Percentiles rank a stretch among this genome's conserved stretches.
phyloP scores from a whole-genome alignment of 2,329 filamentous ascomycete species.

The Cercospora beticola region DNA sequence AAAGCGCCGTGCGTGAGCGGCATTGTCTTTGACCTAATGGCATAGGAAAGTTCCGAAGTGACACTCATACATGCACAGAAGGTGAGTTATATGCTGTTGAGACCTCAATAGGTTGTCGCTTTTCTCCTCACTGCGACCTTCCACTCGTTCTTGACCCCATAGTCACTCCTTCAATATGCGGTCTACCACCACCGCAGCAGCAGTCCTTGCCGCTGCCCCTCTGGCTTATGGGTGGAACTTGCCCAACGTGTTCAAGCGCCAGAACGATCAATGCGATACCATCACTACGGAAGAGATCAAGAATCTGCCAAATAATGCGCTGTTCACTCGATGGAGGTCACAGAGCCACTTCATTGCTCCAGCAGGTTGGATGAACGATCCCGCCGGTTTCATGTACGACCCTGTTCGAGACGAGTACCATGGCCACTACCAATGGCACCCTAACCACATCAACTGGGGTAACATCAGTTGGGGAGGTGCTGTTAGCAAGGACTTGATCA shows the following conservation, averaged over 20 bases:
- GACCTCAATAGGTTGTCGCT: background rate
- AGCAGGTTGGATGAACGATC: constrained; percentile 53
- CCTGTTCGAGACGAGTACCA: constrained; percentile 51
- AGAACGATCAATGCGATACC: constrained; percentile 21
- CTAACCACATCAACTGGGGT: constrained; percentile 50
- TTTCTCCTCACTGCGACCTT: background rate
- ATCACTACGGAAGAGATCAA: constrained; percentile 37
- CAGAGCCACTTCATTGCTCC: constrained; percentile 50
- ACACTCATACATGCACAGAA: background rate
- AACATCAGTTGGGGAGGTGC: constrained; percentile 55
- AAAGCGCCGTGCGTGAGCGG: background rate
- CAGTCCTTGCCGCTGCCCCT: constrained; percentile 15
- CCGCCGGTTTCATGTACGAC: constrained; percentile 54
- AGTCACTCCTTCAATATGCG: constrained; percentile 10
- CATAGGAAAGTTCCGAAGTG: background rate
- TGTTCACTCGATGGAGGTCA: constrained; percentile 52
- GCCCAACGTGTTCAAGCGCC: background rate
- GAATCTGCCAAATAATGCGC: constrained; percentile 47
- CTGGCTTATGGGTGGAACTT: background rate
- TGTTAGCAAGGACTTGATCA: constrained; percentile 51
- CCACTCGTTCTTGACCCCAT: background rate
- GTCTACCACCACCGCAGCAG: constrained; percentile 12
- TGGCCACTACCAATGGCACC: constrained; percentile 55
- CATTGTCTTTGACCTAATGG: background rate
- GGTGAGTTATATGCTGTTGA: constrained; percentile 4